Conservation (phyloP, 257 asterid species). For the Handroanthus guayacan region DNA sequence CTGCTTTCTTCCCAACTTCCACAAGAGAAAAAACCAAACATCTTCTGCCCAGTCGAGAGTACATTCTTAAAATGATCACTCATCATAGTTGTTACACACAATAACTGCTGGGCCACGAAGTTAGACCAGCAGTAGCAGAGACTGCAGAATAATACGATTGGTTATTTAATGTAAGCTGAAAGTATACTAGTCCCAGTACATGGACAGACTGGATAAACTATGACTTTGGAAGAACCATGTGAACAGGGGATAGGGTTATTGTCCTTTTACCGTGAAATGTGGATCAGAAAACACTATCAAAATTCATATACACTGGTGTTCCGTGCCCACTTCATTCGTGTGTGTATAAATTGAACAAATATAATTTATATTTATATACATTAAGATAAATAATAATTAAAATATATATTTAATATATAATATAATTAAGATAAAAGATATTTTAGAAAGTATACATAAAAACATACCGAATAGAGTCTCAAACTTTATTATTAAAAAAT, state of each 20-base stretch:
- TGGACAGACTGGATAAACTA: constrained; percentile 41
- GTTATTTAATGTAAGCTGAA: constrained; percentile 34
- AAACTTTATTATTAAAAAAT: no score
- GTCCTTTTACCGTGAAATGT: constrained; percentile 27
- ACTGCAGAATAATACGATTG: constrained; percentile 35
- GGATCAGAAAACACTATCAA: neutral
- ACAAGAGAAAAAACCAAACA: neutral
- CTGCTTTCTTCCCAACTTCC: neutral
- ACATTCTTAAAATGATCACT: constrained; percentile 36
- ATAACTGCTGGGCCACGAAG: constrained; percentile 38
- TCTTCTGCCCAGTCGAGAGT: neutral
- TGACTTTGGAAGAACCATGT: constrained; percentile 34
- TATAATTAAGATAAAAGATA: no score
- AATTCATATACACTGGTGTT: neutral
- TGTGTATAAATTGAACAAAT: no score
- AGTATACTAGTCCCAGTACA: constrained; percentile 18
- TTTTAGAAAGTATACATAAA: no score
- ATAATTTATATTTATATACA: no score
- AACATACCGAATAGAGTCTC: no score
- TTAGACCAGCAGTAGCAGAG: constrained; percentile 30
- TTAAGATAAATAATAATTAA: no score
- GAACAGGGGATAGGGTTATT: constrained; percentile 25
- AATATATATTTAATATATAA: no score
- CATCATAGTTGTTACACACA: constrained; percentile 23
- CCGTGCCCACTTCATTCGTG: no score